These are phyloP conservation scores for Epichloe bromicola DNA, from an alignment of 2,329 filamentous ascomycete species.

Conservation along the genomic window DNA sequence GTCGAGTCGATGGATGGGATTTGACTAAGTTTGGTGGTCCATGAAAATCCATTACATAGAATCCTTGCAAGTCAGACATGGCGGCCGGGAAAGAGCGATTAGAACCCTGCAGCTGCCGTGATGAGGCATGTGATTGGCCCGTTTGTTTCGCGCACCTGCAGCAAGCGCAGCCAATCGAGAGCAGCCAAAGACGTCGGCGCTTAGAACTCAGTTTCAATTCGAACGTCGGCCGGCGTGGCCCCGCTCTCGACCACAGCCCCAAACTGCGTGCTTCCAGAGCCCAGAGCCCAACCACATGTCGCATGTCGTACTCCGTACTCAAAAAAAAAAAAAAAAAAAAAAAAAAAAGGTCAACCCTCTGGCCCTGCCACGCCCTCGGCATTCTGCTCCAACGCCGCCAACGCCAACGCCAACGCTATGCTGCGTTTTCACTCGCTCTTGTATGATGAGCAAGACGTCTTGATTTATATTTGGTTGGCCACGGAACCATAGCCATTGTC, in stretches of 20 bases:
- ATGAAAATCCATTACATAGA: neutral
- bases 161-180: conserved; percentile 23
- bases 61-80: conserved; percentile 2
- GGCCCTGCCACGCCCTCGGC: neutral
- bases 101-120: conserved; percentile 21
- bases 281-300: conserved; percentile 19
- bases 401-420: neutral
- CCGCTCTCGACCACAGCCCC: conserved; percentile 18
- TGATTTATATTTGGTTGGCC: neutral
- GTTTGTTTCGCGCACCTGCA: conserved; percentile 14
- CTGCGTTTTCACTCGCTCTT: neutral
- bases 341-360: neutral
- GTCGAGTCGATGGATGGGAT: neutral
- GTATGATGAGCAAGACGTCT: neutral
- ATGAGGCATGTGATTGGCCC: conserved; percentile 22
- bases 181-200: conserved; percentile 20
- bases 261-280: conserved; percentile 4
- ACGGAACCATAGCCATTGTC: neutral
- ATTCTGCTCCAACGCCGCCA: neutral
- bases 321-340: neutral
- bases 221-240: conserved; percentile 12
- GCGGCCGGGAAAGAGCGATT: conserved; percentile 17
- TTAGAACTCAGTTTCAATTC: conserved; percentile 20
- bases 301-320: conserved; percentile 1
- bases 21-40: neutral